Evolutionary conservation across 345 rosid genomes (phyloP).

Genomic region (Angophora floribunda): DNA sequence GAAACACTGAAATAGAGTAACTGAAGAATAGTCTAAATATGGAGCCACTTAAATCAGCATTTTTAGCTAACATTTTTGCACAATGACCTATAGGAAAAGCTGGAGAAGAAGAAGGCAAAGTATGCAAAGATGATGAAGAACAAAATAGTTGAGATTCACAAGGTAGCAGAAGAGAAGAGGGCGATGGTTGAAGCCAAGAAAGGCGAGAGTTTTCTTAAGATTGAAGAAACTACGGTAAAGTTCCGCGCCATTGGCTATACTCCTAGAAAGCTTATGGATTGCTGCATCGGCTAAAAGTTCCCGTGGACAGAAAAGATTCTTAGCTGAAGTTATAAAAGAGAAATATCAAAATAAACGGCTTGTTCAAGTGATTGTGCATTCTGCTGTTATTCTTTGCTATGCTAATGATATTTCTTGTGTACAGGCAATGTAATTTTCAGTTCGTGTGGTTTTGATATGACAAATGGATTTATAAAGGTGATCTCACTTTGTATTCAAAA

Average conservation of each 20-base stretch:
- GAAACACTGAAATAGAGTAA: not conserved
- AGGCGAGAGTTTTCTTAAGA: conserved; percentile 26
- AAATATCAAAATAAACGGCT: not conserved
- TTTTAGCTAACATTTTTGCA: too few relatives aligned
- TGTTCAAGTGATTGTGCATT: not conserved
- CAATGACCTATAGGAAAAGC: conserved; percentile 28
- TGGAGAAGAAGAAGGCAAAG: conserved; percentile 51
- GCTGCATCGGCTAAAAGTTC: conserved; percentile 15
- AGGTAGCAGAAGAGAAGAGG: conserved; percentile 56
- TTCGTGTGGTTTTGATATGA: not conserved
- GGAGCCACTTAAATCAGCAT: not conserved
- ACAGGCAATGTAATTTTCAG: not conserved
- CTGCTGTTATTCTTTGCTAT: not conserved
- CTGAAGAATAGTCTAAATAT: not conserved
- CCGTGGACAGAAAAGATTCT: not conserved
- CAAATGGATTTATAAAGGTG: not conserved
- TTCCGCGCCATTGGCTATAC: conserved; percentile 30
- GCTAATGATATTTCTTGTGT: not conserved
- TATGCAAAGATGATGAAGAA: conserved; percentile 44
- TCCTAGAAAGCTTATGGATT: conserved; percentile 32
- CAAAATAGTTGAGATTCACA: conserved; percentile 46
- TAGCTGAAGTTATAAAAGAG: not conserved
- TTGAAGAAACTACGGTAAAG: conserved; percentile 37
- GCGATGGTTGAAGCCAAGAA: conserved; percentile 39
- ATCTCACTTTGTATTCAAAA: not conserved